Evolutionary conservation across 805 yeast genomes (phyloP).

Genomic region (Pichia exigua): DNA sequence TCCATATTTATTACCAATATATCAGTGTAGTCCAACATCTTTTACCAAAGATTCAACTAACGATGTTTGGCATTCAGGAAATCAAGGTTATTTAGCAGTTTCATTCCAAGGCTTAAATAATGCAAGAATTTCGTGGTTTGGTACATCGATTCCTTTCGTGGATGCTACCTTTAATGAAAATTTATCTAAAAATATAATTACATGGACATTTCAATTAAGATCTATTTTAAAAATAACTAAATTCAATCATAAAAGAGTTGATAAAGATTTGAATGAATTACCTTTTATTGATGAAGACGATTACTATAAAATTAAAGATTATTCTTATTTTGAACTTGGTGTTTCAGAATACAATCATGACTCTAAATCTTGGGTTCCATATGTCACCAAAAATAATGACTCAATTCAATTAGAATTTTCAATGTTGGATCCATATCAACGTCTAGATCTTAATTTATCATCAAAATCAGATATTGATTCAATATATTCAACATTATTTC

Average conservation of each 20-base stretch:
- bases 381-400: conserved; percentile 13
- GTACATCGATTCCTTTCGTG: conserved; percentile 50
- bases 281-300: conserved; percentile 27
- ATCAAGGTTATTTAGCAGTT: conserved; percentile 67
- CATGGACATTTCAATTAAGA: conserved; percentile 71
- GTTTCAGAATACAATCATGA: conserved; percentile 39
- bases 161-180: conserved; percentile 30
- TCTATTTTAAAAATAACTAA: conserved; percentile 51
- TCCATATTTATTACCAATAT: conserved; percentile 61
- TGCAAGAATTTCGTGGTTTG: conserved; percentile 77
- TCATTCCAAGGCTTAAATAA: conserved; percentile 75
- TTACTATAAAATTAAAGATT: conserved; percentile 71
- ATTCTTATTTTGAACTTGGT: conserved; percentile 47
- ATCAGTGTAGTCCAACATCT: conserved; percentile 59
- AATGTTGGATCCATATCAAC: conserved; percentile 93
- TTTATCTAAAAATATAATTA: conserved; percentile 38
- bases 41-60: conserved; percentile 30
- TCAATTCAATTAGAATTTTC: conserved; percentile 73
- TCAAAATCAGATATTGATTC: conserved; percentile 36
- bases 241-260: conserved; percentile 45
- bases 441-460: conserved; percentile 51
- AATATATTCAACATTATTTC: conserved; percentile 48
- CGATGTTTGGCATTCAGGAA: conserved; percentile 69
- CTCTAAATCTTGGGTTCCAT: conserved; percentile 61
- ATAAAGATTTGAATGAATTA: neutral